Evolutionary conservation across 805 yeast genomes (phyloP), one percentile per base, ranked within the genome.

Genomic region (Candida pseudoglaebosa): DNA sequence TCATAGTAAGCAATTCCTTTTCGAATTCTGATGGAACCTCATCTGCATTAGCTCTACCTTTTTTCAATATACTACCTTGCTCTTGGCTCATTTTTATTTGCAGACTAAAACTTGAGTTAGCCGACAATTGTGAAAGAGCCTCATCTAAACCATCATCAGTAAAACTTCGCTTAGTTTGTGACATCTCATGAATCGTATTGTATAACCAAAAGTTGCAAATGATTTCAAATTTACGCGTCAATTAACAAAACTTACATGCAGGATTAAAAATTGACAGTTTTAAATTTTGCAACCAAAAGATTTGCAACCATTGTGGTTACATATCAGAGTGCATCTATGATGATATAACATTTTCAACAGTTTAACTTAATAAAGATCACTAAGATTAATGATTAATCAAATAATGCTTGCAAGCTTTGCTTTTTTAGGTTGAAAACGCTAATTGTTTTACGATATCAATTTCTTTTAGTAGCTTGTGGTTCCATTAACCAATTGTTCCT

Each of bases 1-100:
- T 63, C 63, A 68, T 65, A 22, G 52, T 49, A 21, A 62, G 45
- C 42, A 69, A 59, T 41, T 68, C 69, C 34, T 57, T 48, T 43
- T 69, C 72, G 49, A 70, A 69, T 36, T 59, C 65, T 28, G 71
- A 61, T 14, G 71, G 68, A 42, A 59, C 71, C 30, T 61, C 65
- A 4, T 45, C 42, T 6, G 56, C 61, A 38, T 50, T 56, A 9
- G 70, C 65, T 19, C 56, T 62, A 10, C 61, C 54, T 40, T 61
- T 61, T 50, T 66, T 67, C 32, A 64, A 49, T 7, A 57, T 42
- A 37, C 57, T 60, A 31, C 61, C 55, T 38, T 65, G 69, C 3
- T 38, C 37, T 5, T 34, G 38, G 10, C 21, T 12, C 4, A 33
- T 16, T 21, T 33, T 24, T 6, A 5, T n/a, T 13, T 22, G 19